A percentile compares a stretch with the other conserved stretches of the same genome.
Evolutionary conservation across 1,284 basidiomycete genomes (phyloP).

Genomic region (Ganoderma boninense): DNA sequence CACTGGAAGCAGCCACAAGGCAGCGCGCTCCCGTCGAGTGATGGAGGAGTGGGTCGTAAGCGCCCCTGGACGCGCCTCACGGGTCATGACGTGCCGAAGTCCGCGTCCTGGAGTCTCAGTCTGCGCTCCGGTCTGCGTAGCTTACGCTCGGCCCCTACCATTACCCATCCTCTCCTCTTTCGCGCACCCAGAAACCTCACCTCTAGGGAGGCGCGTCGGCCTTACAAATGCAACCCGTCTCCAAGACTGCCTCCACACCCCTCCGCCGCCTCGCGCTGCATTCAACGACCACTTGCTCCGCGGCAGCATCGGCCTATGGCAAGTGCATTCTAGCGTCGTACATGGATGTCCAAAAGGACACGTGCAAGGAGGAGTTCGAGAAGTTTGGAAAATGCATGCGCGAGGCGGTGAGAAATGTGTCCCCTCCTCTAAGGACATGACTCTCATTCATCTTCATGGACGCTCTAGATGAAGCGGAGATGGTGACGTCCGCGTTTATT

Average conservation of each 20-base stretch:
- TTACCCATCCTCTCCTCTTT: neutral
- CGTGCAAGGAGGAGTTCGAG: constrained; percentile 81
- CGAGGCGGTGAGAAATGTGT: constrained; percentile 57
- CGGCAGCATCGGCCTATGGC: constrained; percentile 78
- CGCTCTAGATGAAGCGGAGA: constrained; percentile 71
- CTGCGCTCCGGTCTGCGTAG: neutral
- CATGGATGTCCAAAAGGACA: constrained; percentile 79
- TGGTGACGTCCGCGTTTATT: constrained; percentile 49
- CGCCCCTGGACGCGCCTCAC: neutral
- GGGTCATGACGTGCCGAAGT: neutral
- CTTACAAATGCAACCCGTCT: neutral
- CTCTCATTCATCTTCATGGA: constrained; percentile 11
- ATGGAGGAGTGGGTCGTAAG: neutral
- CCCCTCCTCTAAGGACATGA: neutral
- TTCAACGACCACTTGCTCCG: constrained; percentile 73
- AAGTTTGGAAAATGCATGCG: constrained; percentile 80
- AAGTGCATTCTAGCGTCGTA: constrained; percentile 82
- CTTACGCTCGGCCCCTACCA: neutral
- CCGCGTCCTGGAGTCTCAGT: neutral
- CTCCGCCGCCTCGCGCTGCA: constrained; percentile 70
- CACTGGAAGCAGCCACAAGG: neutral
- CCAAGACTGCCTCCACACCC: constrained; percentile 49
- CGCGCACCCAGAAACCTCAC: neutral
- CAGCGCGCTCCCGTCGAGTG: neutral
- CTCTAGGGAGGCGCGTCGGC: neutral